Percentiles rank a stretch among this genome's conserved stretches.
Evolutionary conservation across 768 basidiomycete genomes (phyloP).

Genomic region (Piloderma croceum): DNA sequence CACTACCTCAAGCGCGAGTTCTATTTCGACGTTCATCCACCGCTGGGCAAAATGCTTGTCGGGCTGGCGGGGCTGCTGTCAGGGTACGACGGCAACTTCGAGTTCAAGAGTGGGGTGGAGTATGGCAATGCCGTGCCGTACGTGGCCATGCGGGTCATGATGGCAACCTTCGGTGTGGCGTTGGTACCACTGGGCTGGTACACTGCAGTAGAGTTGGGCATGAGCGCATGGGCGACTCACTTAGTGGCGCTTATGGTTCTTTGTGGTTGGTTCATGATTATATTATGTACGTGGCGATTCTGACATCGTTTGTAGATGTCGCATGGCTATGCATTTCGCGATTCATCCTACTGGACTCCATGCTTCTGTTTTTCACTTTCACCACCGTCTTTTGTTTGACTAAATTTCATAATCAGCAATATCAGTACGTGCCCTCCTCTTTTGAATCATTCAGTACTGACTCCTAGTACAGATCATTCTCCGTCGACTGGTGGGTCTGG

Average conservation of each 20-base stretch:
- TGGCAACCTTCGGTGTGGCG: constrained; percentile 90
- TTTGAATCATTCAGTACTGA: neutral
- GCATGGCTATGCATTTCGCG: constrained; percentile 96
- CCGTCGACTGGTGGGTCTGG: constrained; percentile 98
- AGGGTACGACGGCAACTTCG: constrained; percentile 88
- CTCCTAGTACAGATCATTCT: constrained; percentile 63
- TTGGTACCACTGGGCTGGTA: constrained; percentile 98
- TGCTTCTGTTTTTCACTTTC: constrained; percentile 99
- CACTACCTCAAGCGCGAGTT: constrained; percentile 98
- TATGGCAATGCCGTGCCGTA: constrained; percentile 87
- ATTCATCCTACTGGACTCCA: constrained; percentile 96
- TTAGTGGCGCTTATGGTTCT: constrained; percentile 91
- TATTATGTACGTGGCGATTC: neutral
- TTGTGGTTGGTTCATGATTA: constrained; percentile 51
- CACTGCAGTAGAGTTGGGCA: constrained; percentile 88
- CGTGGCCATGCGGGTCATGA: constrained; percentile 90
- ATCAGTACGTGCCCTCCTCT: constrained; percentile 53
- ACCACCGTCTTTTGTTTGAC: constrained; percentile 90
- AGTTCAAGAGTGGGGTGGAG: constrained; percentile 85
- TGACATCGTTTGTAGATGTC: constrained; percentile 55
- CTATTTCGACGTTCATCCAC: constrained; percentile 99
- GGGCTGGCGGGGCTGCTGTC: constrained; percentile 86
- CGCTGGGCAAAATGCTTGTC: constrained; percentile 98
- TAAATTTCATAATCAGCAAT: constrained; percentile 97
- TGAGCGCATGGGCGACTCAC: constrained; percentile 87